Base-by-base conservation (phyloP, 805 yeast species). In the Kluyveromyces starmeri region DNA sequence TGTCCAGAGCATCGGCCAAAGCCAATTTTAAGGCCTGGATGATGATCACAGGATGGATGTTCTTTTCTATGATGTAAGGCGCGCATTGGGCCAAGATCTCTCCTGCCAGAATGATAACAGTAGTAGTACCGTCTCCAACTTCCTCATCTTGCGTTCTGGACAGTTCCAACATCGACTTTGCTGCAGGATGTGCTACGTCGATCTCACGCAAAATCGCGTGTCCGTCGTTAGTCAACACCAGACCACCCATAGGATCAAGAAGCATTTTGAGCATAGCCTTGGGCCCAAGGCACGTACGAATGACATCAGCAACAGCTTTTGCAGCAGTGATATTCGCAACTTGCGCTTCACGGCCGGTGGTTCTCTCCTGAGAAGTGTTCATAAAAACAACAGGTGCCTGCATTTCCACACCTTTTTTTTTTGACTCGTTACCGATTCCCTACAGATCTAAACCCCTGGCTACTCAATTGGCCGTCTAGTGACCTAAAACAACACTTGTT, bases 211-310 rank as follows among this genome's bases (percentile, higher is more conserved):
- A 68, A 47, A 92, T 92, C 12, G 99, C 98, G 62, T 92, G 98
- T 10, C 99, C 99, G 59, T 92, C 99, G 62, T 92, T 92, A 38
- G 99, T 92, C 44, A 92, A 69, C 11, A 89, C 96, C 46, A 92
- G 83, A 20, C 98, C 98, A 20, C 92, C 89, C 70, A 65, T 64
- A 38, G 99, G 99, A 57, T 92, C 99, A 44, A 92, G 68, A 36
- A 92, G 69, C 97, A 92, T 89, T 66, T 92, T 92, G 42, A 92
- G 73, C 98, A 92, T 92, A 22, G 98, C 98, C 60, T 89, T 89
- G 35, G 99, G 99, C 13, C 99, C 99, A 41, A 92, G 69, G 71
- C 99, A 92, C 17, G 98, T 92, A 60, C 98, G 75, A 50, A 92
- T 85, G 53, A 92, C 89, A 60, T 92, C 98, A 1, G 96, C 94